Conservation (phyloP, 352 stramenopile genomes). For the Globisporangium irregulare region DNA sequence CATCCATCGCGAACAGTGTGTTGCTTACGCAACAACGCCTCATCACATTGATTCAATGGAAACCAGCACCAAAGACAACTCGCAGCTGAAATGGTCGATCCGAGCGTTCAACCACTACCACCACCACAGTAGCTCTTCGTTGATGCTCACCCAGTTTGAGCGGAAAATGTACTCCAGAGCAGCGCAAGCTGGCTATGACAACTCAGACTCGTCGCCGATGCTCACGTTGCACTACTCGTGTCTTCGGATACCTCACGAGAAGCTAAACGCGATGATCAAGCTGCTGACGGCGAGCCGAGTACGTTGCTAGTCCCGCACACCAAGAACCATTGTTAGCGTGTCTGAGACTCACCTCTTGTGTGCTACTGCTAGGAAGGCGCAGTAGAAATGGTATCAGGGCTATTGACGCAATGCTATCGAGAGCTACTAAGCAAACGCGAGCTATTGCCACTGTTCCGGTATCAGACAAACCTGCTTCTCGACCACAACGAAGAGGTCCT, state of each 20-base stretch:
- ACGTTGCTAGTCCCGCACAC: neutral
- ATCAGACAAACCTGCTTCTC: conserved; percentile 13
- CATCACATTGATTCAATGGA: neutral
- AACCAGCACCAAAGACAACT: neutral
- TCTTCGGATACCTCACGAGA: conserved; percentile 17
- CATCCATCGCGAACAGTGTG: conserved; percentile 28
- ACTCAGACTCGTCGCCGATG: neutral
- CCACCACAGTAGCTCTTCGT: neutral
- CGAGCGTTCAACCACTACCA: conserved; percentile 20
- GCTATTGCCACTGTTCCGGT: conserved; percentile 4
- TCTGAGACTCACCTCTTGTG: neutral
- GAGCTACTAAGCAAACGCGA: conserved; percentile 5
- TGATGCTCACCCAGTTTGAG: conserved; percentile 6
- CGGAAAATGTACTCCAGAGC: conserved; percentile 20
- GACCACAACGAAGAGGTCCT: conserved; percentile 15
- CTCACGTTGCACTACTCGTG: conserved; percentile 24
- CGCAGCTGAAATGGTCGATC: conserved; percentile 15
- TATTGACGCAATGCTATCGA: conserved; percentile 16
- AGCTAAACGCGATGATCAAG: conserved; percentile 19
- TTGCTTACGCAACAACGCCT: conserved; percentile 27
- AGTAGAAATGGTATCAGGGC: neutral
- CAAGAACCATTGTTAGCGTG: neutral
- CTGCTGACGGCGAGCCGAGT: conserved; percentile 14
- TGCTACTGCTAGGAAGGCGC: conserved; percentile 5
- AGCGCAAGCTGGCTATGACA: conserved; percentile 16